These are phyloP conservation scores for Ustilago cynodontis DNA, from an alignment of 1,284 basidiomycete species.

Conservation along the genomic window DNA sequence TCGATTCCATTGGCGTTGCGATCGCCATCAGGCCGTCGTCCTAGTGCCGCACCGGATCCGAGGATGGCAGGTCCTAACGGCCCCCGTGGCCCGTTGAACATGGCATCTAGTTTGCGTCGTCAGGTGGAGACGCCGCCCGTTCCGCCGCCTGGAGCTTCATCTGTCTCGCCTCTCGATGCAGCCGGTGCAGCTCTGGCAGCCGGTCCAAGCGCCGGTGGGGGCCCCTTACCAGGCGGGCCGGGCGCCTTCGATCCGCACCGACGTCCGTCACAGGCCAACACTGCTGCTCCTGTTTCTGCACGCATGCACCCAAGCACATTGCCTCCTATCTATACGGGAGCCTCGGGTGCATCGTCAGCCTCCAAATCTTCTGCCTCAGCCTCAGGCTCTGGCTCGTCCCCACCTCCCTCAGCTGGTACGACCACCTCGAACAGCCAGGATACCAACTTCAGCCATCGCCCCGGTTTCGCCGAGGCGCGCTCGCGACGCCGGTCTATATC, in stretches of 20 bases:
- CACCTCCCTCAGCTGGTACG: conserved; percentile 27
- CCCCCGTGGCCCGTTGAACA: conserved; percentile 27
- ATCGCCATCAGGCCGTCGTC: conserved; percentile 55
- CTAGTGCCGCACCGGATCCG: conserved; percentile 58
- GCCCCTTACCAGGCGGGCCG: conserved; percentile 26
- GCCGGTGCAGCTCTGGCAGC: conserved; percentile 23
- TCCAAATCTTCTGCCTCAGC: conserved; percentile 12
- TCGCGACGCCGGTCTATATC: conserved; percentile 42
- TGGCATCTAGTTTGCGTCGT: conserved; percentile 59
- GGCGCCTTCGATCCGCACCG: conserved; percentile 46
- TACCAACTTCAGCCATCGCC: conserved; percentile 26
- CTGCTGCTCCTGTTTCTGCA: conserved; percentile 7
- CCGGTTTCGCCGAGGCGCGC: conserved; percentile 50
- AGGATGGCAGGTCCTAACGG: conserved; percentile 23
- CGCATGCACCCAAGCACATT: conserved; percentile 27
- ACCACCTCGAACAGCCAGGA: conserved; percentile 21
- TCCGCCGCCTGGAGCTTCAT: conserved; percentile 1
- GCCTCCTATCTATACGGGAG: conserved; percentile 39
- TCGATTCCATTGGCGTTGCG: conserved; percentile 49
- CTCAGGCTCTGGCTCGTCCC: conserved; percentile 31
- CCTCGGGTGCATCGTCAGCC: conserved; percentile 12
- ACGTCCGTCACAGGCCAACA: conserved; percentile 30
- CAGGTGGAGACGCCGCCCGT: conserved; percentile 56
- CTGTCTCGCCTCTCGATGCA: conserved; percentile 32
- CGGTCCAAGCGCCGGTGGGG: neutral